Evolutionary conservation across 2,329 filamentous ascomycete species (phyloP), one percentile per base, ranked within the genome.

Genomic region (Alternaria infectoria): DNA sequence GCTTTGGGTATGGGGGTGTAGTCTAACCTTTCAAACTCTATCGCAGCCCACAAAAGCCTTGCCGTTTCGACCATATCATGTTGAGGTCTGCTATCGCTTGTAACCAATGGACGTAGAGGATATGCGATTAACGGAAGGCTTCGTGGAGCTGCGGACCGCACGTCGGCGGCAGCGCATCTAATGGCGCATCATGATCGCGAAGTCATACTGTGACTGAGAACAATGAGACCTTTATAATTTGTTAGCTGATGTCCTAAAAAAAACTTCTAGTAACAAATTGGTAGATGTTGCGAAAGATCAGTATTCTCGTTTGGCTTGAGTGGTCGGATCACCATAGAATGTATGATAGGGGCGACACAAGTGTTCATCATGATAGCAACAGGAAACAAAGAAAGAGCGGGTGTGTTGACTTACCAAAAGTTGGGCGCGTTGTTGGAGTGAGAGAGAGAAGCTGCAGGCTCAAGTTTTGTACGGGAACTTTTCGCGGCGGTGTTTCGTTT

Each of bases 321-420:
- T 73, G 73, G 76, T 79, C 77, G 70, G 54, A 78, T 79, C 77
- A 79, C 75, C 77, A 79, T 77, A 68, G 67, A 75, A 65, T 70
- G 74, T 79, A 74, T 74, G 77, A 79, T 79, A 79, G 77, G 77
- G 77, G 77, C 77, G 77, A 79, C 77, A 79, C 77, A 68, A 72
- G 73, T 66, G 71, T 74, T 79, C 77, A 75, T 79, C 77, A 76
- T 74, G 60, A 67, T 64, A 47, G 25, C 25, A 44, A 59, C 40
- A 23, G 46, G n/a, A 54, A 49, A 45, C 45, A 62, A 52, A 49
- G 52, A 54, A 49, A 55, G 51, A 30, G 19, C 15, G 61, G 43
- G 57, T 19, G 21, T 47, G 13, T n/a, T 52, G 62, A 77, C 76
- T 78, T 78, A 79, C 77, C 66, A 69, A 64, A 65, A 61, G 30